Percentiles rank a stretch among this genome's conserved stretches.
Conservation (phyloP, 139 green algal genomes). For the Edaphochlamys debaryana region DNA sequence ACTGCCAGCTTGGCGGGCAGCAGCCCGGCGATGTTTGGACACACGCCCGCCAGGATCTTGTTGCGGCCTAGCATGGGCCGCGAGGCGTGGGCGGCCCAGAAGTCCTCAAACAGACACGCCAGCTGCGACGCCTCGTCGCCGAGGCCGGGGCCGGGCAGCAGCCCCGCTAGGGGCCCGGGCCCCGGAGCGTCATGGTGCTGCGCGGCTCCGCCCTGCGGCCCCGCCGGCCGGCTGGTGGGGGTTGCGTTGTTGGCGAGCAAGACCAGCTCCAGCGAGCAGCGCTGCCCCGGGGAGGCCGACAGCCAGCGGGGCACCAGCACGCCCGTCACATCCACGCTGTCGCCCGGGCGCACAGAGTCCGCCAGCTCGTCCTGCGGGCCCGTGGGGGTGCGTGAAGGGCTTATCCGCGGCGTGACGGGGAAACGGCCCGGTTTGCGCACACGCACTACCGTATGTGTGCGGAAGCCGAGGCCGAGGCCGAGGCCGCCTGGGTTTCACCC, state of each 20-base stretch:
- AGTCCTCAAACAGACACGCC: slow-evolving; percentile 20
- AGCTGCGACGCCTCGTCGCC: no score
- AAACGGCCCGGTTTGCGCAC: no score
- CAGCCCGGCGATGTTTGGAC: slow-evolving; percentile 73
- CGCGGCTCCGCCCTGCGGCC: no score
- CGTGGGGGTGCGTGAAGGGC: no score
- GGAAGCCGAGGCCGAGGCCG: not conserved
- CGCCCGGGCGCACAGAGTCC: slow-evolving; percentile 76
- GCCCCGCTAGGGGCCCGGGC: no score
- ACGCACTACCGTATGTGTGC: not conserved
- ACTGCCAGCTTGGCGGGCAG: slow-evolving; percentile 82
- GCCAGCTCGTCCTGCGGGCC: slow-evolving; percentile 86
- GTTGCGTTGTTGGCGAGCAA: slow-evolving; percentile 61
- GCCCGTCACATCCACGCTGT: slow-evolving; percentile 87
- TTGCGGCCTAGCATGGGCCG: slow-evolving; percentile 73
- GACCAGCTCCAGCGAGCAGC: slow-evolving; percentile 78
- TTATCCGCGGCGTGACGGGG: no score
- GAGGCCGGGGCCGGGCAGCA: no score
- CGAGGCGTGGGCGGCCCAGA: slow-evolving; percentile 56
- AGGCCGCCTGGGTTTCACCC: not conserved
- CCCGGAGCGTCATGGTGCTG: not conserved
- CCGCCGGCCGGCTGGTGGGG: not conserved
- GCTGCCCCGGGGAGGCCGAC: slow-evolving; percentile 47
- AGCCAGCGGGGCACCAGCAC: slow-evolving; percentile 76
- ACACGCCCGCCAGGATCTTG: slow-evolving; percentile 79